Base-by-base conservation (phyloP, 108 stramenopile species). In the Asterionellopsis glacialis region DNA sequence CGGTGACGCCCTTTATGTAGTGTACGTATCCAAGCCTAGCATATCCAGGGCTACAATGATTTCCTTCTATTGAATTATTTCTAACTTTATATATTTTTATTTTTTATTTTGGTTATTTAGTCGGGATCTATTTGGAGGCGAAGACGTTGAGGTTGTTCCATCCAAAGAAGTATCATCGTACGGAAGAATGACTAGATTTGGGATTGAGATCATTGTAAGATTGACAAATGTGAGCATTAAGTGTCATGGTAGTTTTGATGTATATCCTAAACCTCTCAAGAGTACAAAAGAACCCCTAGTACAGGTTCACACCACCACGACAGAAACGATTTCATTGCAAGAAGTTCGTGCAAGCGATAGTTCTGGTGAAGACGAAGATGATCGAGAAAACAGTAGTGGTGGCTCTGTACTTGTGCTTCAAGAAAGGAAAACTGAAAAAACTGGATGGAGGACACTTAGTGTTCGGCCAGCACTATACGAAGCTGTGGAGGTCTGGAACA, bases 401-500 rank as follows among this genome's bases (percentile, higher is more conserved):
- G 15, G 40, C 45, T 40, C 63, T 55, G 61, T 53, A 44, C 48
- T 69, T 26, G 64, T 83, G 19, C 47, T 90, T 52, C 79, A 86
- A 56, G 91, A 93, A 59, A 84, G 81, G 51, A 70, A 71, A 43
- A 83, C 81, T 0, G 63, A 79, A 40, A 77, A 76, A 61, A 82
- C 91, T n/a, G 91, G 91, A 55, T 83, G 85, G 81, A 63, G 84
- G 45, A 80, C 77, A 5, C 60, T 93, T 28, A 81, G 86, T 4
- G 85, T 93, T 77, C 83, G 85, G 42, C 91, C 91, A 3, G 91
- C 91, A 14, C 65, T 84, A 57, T 93, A 93, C 59, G 86, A 90
- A 65, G 75, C 78, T 50, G 60, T 87, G 1, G 74, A 77, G 62
- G 65, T 62, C 14, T 79, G 65, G 74, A 66, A 70, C 27, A 83